Conservation (phyloP, 306 rosid species). For the Alnus rubra region DNA sequence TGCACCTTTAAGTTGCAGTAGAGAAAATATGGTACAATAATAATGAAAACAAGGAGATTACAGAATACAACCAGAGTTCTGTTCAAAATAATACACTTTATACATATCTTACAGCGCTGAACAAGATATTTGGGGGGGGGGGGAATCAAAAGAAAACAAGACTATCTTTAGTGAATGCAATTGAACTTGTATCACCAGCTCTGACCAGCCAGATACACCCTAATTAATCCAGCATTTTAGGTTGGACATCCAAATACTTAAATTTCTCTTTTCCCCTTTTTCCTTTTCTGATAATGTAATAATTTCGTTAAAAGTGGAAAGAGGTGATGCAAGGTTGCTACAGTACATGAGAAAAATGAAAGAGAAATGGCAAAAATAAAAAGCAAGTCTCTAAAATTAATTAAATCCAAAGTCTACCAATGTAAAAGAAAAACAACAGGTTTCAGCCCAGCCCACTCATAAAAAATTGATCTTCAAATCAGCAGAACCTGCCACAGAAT, state of each 20-base stretch:
- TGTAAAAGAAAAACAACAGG: not conserved
- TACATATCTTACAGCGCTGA: not conserved
- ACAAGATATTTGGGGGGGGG: not conserved
- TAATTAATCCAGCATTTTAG: not conserved
- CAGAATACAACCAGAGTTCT: not conserved
- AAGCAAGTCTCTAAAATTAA: not conserved
- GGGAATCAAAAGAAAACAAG: not conserved
- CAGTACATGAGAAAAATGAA: not conserved
- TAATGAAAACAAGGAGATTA: not conserved
- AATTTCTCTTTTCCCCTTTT: not conserved
- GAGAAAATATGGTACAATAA: not conserved
- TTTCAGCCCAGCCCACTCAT: not conserved
- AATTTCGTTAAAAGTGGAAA: not conserved
- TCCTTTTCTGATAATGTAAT: not conserved
- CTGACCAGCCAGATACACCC: not conserved
- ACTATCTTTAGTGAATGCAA: not conserved
- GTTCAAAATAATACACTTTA: not conserved
- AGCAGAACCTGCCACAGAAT: not conserved
- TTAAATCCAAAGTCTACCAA: not conserved
- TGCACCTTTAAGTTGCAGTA: not conserved
- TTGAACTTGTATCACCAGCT: not conserved
- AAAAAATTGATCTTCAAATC: not conserved
- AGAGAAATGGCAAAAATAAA: not conserved
- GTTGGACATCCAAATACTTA: not conserved
- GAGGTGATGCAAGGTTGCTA: not conserved